Evolutionary conservation across 1,284 basidiomycete species (phyloP), one percentile per base, ranked within the genome.

Genomic region (Ceratobasidium sp.): DNA sequence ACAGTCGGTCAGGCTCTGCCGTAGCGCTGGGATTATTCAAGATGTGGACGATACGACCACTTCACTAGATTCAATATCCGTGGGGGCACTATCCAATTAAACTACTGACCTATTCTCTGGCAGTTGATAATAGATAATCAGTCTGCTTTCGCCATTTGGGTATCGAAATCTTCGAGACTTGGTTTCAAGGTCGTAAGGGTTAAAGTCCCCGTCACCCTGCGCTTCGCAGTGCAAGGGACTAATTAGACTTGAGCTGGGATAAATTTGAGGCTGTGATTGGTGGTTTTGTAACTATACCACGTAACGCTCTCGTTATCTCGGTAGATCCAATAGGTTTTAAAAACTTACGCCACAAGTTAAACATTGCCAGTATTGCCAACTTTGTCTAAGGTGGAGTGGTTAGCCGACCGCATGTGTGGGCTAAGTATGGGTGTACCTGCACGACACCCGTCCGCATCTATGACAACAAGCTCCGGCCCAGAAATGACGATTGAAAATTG

Each of bases 401-500:
- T 27, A 50, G 22, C 7, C 47, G 12, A 3, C 12, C 35, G 2
- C 5, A 10, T 8, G 34, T n/a, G 12, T 20, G 25, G 27, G 20
- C 20, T 22, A 25, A 29, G 7, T 25, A 55, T 12, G n/a, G 10
- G 38, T 53, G 8, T 27, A 56, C 64, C 64, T 40, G 53, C 64
- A 68, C 3, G 64, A 68, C 3, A 68, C 53, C n/a, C 64, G 38
- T 7, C 64, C 64, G 32, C 64, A 68, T 2, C 29, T 15, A 22
- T 68, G 64, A 34, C 64, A 68, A 27, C 64, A 68, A 12, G 53
- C 64, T 22, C 64, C 64, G 2, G 53, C 64, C 64, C 64, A 68
- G 42, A 55, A 68, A 17, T 56, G 27, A n/a, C 64, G 64, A n/a
- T 68, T 68, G 42, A 68, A 68, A 12, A 68, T 68, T 17, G 64